Base-by-base conservation (phyloP, 257 asterid genomes). In the Petunia axillaris region DNA sequence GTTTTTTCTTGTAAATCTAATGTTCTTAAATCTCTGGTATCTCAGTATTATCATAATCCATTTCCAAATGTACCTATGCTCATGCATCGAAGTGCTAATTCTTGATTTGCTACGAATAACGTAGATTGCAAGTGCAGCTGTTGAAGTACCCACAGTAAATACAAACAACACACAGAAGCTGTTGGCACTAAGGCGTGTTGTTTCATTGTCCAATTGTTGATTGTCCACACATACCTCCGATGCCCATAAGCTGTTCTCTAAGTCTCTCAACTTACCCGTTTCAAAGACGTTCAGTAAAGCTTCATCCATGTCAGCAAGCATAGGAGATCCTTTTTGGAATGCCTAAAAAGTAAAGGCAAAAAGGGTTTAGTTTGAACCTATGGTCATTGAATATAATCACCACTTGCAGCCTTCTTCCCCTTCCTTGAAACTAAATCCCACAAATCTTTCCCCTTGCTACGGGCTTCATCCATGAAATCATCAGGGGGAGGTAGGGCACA, bases 321-420 rank as follows among this genome's bases (percentile, higher is more conserved):
- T 2, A 2, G 59, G 81, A 25, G 89, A 87, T 10, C 89, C 91
- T 54, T 85, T 85, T 1, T 87, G 87, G 44, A 87, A 87, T 41
- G 89, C 89, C 89, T 87, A 50, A 48, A 7, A 76, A 15, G 54
- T 79, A 52, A 3, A 13, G 2, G 36, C 2, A 15, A 0, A 9
- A 62, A 10, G 2, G 59, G 4, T 2, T 3, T 5, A 37, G 48
- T 1, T 8, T 8, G 0, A 36, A 25, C 52, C 13, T 5, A 9
- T 14, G 3, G 2, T 55, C 60, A 55, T 8, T 25, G 25, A 25
- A 25, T 25, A 25, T 25, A 25, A 25, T 25, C 25, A 25, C 25
- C 25, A 25, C 25, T 25, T 25, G 25, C 25, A 25, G 25, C 25
- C 25, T 25, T 25, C 25, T 25, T 25, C 25, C 25, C 25, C 25